phyloP scores from a whole-genome alignment of 495 filamentous ascomycete species.

The Xylaria cubensis region DNA sequence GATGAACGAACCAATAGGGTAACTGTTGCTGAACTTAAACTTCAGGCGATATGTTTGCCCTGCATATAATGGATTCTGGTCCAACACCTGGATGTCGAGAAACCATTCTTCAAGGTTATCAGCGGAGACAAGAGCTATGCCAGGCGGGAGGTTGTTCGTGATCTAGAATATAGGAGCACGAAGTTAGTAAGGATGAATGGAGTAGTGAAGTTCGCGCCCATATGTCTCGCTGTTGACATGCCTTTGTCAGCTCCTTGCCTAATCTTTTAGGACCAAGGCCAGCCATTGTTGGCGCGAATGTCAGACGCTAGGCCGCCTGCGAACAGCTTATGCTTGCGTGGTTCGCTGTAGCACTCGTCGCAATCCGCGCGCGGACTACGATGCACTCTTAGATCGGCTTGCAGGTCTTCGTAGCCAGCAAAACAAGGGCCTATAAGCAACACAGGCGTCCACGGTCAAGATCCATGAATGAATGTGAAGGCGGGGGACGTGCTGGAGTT shows the following conservation, averaged over 20 bases:
- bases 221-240: constrained; percentile 27
- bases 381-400: constrained; percentile 1
- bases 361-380: not conserved
- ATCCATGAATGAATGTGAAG: constrained; percentile 24
- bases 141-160: constrained; percentile 63
- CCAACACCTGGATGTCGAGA: constrained; percentile 90
- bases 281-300: constrained; percentile 42
- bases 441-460: constrained; percentile 19
- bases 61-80: constrained; percentile 88
- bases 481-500: not conserved
- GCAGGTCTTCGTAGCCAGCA: not conserved
- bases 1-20: constrained; percentile 79
- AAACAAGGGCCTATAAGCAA: constrained; percentile 22
- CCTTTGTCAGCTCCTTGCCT: constrained; percentile 61
- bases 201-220: not conserved
- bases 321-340: not conserved
- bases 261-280: constrained; percentile 57
- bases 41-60: constrained; percentile 83
- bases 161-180: constrained; percentile 47
- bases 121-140: constrained; percentile 79
- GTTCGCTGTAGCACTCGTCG: not conserved
- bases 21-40: constrained; percentile 81
- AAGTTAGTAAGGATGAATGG: constrained; percentile 27
- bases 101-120: constrained; percentile 89
- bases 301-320: not conserved